phyloP scores from a whole-genome alignment of 2,329 filamentous ascomycete species.

The Knoxdaviesia capensis region DNA sequence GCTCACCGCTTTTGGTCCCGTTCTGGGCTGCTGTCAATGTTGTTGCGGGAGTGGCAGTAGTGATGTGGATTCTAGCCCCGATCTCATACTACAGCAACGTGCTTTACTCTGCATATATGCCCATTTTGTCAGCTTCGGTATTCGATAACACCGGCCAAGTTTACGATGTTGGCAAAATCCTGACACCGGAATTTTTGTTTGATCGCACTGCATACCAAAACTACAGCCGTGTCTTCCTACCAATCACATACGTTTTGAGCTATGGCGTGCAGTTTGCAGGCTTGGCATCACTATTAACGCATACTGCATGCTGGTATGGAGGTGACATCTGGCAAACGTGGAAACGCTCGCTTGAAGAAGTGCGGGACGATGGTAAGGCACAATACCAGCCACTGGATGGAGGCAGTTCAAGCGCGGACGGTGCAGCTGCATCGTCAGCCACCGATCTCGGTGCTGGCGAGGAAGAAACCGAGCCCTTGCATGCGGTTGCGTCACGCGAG shows the following conservation, averaged over 20 bases:
- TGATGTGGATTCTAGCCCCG: conserved; percentile 72
- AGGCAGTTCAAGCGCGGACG: conserved; percentile 6
- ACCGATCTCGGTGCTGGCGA: conserved; percentile 3
- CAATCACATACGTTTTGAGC: conserved; percentile 72
- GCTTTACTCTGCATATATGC: conserved; percentile 68
- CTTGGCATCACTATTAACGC: conserved; percentile 57
- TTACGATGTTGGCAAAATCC: conserved; percentile 64
- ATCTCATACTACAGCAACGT: conserved; percentile 65
- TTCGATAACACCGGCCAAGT: conserved; percentile 68
- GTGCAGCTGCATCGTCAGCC: conserved; percentile 1
- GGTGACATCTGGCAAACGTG: conserved; percentile 64
- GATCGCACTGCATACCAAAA: conserved; percentile 54
- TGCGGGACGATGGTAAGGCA: conserved; percentile 21
- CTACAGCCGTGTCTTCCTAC: conserved; percentile 73
- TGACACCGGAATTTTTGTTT: conserved; percentile 61
- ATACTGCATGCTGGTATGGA: conserved; percentile 71
- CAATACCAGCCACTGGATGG: conserved; percentile 31
- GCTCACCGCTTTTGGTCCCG: conserved; percentile 63
- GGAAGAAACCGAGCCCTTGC: no score
- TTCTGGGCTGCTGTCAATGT: conserved; percentile 81
- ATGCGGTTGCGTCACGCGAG: no score
- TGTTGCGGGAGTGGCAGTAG: conserved; percentile 55
- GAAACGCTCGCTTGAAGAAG: conserved; percentile 47
- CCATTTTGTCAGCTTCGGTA: conserved; percentile 64
- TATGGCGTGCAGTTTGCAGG: conserved; percentile 77